These are phyloP conservation scores for Candida nemodendra DNA, from an alignment of 805 yeast genomes.

Conservation along the genomic window DNA sequence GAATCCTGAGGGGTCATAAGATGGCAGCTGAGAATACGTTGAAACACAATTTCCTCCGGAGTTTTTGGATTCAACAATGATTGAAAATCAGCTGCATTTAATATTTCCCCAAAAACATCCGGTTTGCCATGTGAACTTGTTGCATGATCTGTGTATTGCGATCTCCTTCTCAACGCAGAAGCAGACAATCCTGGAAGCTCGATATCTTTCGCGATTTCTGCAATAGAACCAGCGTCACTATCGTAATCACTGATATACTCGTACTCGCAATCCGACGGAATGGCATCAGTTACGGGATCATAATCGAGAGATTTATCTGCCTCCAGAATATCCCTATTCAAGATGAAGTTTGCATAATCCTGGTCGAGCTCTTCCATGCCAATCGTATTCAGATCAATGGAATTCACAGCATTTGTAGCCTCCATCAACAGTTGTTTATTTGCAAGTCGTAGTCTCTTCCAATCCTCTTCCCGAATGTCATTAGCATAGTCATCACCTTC, in stretches of 20 bases:
- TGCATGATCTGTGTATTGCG: conserved; percentile 1
- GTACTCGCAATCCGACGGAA: conserved; percentile 10
- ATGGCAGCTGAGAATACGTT: conserved; percentile 31
- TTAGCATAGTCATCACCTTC: conserved; percentile 7
- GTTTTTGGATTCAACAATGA: conserved; percentile 25
- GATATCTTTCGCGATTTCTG: background rate
- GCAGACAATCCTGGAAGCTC: background rate
- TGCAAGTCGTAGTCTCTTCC: conserved; percentile 3
- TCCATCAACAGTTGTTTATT: conserved; percentile 3
- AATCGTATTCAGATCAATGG: conserved; percentile 6
- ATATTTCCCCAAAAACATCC: conserved; percentile 16
- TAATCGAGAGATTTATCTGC: conserved; percentile 15
- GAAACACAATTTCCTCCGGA: conserved; percentile 26
- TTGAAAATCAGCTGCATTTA: conserved; percentile 25
- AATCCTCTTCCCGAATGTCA: conserved; percentile 4
- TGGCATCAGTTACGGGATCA: conserved; percentile 4
- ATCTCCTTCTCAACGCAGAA: conserved; percentile 1
- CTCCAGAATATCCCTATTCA: conserved; percentile 12
- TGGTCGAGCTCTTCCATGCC: conserved; percentile 9
- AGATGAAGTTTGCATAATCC: conserved; percentile 11
- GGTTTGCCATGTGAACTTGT: conserved; percentile 1
- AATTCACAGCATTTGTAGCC: background rate
- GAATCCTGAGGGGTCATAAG: conserved; percentile 10
- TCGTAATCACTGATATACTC: conserved; percentile 19
- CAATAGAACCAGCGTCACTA: conserved; percentile 7